Percentiles rank a stretch among this genome's conserved stretches.
These are phyloP conservation scores for Rachicladosporium sp. DNA, from an alignment of 2,329 filamentous ascomycete genomes.

Conservation along the genomic window DNA sequence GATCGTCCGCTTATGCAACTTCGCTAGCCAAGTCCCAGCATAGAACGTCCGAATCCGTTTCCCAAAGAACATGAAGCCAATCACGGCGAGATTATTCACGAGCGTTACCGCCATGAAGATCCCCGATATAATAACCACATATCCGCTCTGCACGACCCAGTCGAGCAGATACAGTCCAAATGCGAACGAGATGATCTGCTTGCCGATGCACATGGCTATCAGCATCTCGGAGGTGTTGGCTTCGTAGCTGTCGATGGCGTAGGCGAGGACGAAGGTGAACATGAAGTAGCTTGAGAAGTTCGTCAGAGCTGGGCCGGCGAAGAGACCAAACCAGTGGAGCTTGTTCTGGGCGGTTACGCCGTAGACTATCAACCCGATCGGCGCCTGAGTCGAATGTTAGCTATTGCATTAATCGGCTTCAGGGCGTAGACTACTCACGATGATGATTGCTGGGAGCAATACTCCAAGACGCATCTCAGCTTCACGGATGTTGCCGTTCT, in stretches of 20 bases:
- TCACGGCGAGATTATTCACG: slow-evolving; percentile 22
- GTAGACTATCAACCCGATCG: slow-evolving; percentile 25
- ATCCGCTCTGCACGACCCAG: slow-evolving; percentile 23
- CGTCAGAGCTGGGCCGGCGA: slow-evolving; percentile 25
- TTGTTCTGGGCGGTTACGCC: slow-evolving; percentile 22
- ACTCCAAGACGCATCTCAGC: slow-evolving; percentile 23
- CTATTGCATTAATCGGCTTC: too few relatives aligned
- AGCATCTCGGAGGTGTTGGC: slow-evolving; percentile 51
- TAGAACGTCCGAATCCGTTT: slow-evolving; percentile 23
- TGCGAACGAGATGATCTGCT: slow-evolving; percentile 25
- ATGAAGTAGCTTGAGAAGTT: slow-evolving; percentile 24
- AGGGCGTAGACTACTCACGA: slow-evolving; percentile 8
- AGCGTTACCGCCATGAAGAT: slow-evolving; percentile 24
- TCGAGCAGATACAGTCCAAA: slow-evolving; percentile 24
- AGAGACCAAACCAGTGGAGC: slow-evolving; percentile 27
- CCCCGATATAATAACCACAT: slow-evolving; percentile 23
- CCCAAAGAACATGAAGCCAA: slow-evolving; percentile 24
- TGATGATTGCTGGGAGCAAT: slow-evolving; percentile 23
- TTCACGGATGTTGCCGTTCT: slow-evolving; percentile 18
- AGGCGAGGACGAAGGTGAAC: slow-evolving; percentile 43
- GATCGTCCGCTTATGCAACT: slow-evolving; percentile 18
- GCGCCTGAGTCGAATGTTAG: slow-evolving; percentile 4
- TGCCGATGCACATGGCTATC: slow-evolving; percentile 29
- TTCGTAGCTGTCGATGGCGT: slow-evolving; percentile 48
- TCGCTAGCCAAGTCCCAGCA: slow-evolving; percentile 21